phyloP scores from a whole-genome alignment of 768 basidiomycete species.

The Coprinopsis marcescibilis region DNA sequence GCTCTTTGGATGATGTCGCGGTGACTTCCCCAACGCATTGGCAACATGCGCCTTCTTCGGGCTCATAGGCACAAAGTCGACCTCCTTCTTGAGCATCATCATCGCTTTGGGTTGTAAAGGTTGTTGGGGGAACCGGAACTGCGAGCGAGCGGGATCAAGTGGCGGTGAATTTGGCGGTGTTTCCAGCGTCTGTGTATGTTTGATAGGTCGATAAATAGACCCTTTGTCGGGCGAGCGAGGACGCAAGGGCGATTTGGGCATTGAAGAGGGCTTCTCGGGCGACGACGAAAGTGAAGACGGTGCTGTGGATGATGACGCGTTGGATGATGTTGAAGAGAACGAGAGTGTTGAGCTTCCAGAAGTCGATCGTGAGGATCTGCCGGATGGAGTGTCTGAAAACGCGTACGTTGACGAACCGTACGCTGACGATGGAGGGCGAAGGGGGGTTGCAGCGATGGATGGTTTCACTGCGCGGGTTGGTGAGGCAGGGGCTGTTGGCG shows the following conservation, averaged over 20 bases:
- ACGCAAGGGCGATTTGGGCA: neutral
- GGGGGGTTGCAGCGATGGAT: conserved; percentile 30
- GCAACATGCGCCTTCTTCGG: conserved; percentile 42
- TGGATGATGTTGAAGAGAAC: conserved; percentile 37
- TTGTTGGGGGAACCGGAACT: conserved; percentile 6
- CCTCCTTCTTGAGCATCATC: conserved; percentile 62
- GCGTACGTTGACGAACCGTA: conserved; percentile 35
- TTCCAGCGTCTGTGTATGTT: neutral
- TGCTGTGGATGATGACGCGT: conserved; percentile 34
- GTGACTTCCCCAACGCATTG: conserved; percentile 2
- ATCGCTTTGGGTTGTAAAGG: conserved; percentile 43
- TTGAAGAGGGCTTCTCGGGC: conserved; percentile 31
- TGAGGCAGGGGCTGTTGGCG: conserved; percentile 18
- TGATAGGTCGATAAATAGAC: neutral
- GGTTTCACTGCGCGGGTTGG: conserved; percentile 37
- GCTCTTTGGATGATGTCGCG: conserved; percentile 2
- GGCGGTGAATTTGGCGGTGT: conserved; percentile 17
- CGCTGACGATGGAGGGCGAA: conserved; percentile 29
- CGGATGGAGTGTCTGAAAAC: conserved; percentile 24
- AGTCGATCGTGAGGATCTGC: conserved; percentile 31
- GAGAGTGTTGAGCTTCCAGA: conserved; percentile 38
- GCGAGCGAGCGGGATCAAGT: conserved; percentile 18
- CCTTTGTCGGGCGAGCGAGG: conserved; percentile 5
- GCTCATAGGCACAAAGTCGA: conserved; percentile 69
- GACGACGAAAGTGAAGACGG: conserved; percentile 36